Conservation (phyloP, 192 early-diverging fungal genomes). For the Linnemannia exigua region DNA sequence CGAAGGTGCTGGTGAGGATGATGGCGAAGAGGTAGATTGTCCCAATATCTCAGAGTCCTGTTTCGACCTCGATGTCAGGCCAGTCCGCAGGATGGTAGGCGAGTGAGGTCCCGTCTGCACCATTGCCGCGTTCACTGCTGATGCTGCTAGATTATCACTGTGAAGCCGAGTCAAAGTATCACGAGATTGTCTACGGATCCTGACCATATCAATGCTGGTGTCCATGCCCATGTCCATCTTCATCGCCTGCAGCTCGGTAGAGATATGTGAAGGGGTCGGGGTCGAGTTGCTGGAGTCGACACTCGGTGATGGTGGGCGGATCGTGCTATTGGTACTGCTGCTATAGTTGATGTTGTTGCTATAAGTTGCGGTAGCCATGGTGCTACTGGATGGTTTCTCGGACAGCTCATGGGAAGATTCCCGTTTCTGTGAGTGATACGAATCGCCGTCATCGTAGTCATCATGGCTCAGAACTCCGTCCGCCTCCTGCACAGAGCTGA, state of each 20-base stretch:
- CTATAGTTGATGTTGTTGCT: not conserved
- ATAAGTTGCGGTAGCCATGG: not conserved
- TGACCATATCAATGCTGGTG: not conserved
- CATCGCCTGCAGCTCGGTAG: constrained; percentile 2
- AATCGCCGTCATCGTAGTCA: not conserved
- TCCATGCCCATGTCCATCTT: not conserved
- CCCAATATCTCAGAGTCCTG: no score
- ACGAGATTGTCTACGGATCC: constrained; percentile 25
- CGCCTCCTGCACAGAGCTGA: not conserved
- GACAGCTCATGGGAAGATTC: not conserved
- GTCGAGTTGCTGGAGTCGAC: not conserved
- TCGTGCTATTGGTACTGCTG: not conserved
- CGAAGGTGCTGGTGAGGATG: no score
- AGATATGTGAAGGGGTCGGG: not conserved
- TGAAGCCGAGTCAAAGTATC: constrained; percentile 22
- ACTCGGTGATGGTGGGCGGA: not conserved
- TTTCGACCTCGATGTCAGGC: no score
- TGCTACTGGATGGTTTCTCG: not conserved
- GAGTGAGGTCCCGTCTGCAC: constrained; percentile 23
- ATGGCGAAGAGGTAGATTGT: no score
- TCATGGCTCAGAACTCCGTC: not conserved
- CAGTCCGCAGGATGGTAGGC: constrained; percentile 8
- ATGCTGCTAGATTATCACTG: not conserved
- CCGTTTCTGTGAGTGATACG: not conserved
- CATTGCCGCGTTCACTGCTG: not conserved